Percentiles rank a stretch among this genome's conserved stretches.
Conservation (phyloP, 2,329 filamentous ascomycete species). For the Fusarium papillatum region DNA sequence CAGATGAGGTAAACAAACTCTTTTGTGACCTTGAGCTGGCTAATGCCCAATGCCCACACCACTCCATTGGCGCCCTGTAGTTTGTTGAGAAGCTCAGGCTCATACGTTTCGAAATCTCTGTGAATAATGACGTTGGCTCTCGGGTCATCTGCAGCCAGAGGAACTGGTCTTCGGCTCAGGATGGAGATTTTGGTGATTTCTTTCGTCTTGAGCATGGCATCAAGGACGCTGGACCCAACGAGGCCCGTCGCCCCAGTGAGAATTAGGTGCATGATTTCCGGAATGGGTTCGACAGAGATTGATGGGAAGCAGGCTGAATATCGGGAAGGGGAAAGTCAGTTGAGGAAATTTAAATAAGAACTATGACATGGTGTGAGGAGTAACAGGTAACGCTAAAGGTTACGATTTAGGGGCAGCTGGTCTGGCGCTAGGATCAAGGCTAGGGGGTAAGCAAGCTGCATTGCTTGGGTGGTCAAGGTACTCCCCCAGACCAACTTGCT, state of each 20-base stretch:
- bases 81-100: not conserved
- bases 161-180: not conserved
- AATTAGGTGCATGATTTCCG: not conserved
- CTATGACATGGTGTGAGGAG: not conserved
- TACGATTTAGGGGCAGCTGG: not conserved
- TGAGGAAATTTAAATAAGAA: not conserved
- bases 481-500: not conserved
- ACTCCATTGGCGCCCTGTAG: not conserved
- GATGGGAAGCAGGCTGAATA: not conserved
- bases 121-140: not conserved
- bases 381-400: not conserved
- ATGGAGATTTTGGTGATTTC: not conserved
- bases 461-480: not conserved
- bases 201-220: constrained; percentile 3
- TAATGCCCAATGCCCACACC: not conserved
- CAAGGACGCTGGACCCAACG: not conserved
- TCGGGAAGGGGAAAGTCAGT: not conserved
- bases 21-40: not conserved
- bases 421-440: not conserved
- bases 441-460: not conserved
- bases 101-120: not conserved
- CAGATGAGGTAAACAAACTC: not conserved
- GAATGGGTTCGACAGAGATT: not conserved
- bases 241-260: constrained; percentile 4
- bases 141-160: not conserved